Conservation (phyloP, 805 yeast genomes). For the Candida namnaoensis region DNA sequence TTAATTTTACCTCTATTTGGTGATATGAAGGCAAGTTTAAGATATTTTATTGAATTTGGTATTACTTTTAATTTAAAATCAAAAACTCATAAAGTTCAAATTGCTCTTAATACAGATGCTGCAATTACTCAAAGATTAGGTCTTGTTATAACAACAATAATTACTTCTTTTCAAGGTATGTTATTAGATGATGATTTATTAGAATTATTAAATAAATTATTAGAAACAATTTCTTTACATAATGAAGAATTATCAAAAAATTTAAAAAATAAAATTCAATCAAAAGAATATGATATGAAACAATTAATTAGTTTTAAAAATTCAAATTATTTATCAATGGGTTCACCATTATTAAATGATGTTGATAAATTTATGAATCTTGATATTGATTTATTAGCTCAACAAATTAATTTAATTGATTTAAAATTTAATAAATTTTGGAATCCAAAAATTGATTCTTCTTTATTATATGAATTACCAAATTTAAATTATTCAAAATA, state of each 20-base stretch:
- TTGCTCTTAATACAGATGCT: slow-evolving; percentile 25
- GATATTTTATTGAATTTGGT: slow-evolving; percentile 34
- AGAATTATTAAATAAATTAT: slow-evolving; percentile 44
- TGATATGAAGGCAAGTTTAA: slow-evolving; percentile 34
- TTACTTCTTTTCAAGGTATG: slow-evolving; percentile 59
- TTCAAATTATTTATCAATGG: slow-evolving; percentile 10
- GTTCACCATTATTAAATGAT: slow-evolving; percentile 18
- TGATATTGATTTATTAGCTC: slow-evolving; percentile 46
- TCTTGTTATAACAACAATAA: slow-evolving; percentile 44
- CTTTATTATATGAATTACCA: slow-evolving; percentile 49
- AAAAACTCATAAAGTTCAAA: slow-evolving; percentile 11
- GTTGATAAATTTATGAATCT: slow-evolving; percentile 44
- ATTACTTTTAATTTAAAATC: slow-evolving; percentile 21
- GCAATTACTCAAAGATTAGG: slow-evolving; percentile 42
- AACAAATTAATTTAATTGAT: slow-evolving; percentile 60
- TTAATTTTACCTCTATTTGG: slow-evolving; percentile 48
- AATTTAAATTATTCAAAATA: slow-evolving; percentile 29
- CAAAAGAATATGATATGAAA: slow-evolving; percentile 38
- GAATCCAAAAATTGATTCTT: slow-evolving; percentile 76
- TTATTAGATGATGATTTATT: slow-evolving; percentile 55
- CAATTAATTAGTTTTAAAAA: slow-evolving; percentile 22
- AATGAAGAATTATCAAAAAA: slow-evolving; percentile 41
- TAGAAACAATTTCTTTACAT: slow-evolving; percentile 37
- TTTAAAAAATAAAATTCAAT: slow-evolving; percentile 43
- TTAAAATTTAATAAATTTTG: slow-evolving; percentile 55